These are phyloP conservation scores for Pleurotus giganteus DNA, from an alignment of 768 basidiomycete species.

Conservation along the genomic window DNA sequence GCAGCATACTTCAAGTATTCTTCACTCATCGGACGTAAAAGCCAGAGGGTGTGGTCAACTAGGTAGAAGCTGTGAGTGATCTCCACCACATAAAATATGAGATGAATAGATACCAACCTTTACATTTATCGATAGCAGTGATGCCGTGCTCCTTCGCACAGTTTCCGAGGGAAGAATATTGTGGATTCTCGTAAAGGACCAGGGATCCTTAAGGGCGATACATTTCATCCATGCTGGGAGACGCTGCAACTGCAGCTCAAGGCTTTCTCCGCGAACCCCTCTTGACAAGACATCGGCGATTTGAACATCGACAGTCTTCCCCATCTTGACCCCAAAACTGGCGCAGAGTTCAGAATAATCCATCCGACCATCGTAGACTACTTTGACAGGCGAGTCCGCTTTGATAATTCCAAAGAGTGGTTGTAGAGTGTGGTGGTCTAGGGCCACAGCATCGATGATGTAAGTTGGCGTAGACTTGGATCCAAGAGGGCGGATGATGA, in stretches of 20 bases:
- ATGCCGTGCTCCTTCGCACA: neutral
- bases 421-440: neutral
- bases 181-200: neutral
- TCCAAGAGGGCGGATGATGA: neutral
- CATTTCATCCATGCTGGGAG: neutral
- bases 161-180: neutral
- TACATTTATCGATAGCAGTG: neutral
- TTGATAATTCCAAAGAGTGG: neutral
- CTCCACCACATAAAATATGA: neutral
- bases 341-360: neutral
- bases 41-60: constrained; percentile 2
- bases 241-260: neutral
- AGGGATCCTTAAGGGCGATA: neutral
- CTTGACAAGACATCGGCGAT: constrained; percentile 1
- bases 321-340: neutral
- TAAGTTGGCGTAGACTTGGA: neutral
- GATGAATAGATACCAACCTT: neutral
- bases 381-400: constrained; percentile 2
- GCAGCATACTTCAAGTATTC: neutral
- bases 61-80: neutral
- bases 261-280: neutral
- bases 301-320: constrained; percentile 1
- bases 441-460: constrained; percentile 1
- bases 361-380: constrained; percentile 7
- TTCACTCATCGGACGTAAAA: neutral